Base-by-base conservation (phyloP, 495 filamentous ascomycete species). In the Neurospora cerealis region DNA sequence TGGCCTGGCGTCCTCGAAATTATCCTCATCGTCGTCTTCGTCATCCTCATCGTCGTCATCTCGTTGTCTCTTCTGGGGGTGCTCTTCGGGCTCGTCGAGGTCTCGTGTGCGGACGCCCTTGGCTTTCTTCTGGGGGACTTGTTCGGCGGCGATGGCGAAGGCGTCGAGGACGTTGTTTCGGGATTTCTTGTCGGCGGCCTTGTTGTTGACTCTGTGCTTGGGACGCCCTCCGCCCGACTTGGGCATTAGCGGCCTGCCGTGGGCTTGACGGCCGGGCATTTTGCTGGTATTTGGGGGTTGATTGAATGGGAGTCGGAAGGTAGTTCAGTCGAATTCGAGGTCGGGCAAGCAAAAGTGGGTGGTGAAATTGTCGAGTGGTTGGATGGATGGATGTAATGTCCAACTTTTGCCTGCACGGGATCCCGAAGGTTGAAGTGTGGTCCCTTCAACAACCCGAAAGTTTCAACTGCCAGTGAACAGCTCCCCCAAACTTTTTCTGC, bases 71-170 rank as follows among this genome's bases (percentile, higher is more conserved):
- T 86, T 86, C 9, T 78, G 78, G 71, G 66, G 74, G 72, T 74
- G 79, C 42, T 79, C 77, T 10, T 77, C 75, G 1, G 81, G 73
- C 10, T 80, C 80, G 17, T 87, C 84, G 9, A 87, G 77, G 69
- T 85, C 82, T 71, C 85, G 82, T 38, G 79, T 80, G 21, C 85
- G 81, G 8, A 85, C 81, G 28, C 83, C 84, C 48, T 79, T 83
- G 62, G 79, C 78, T 32, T 75, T 75, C 46, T 76, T 76, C 4
- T 80, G 78, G 46, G 82, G 78, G 19, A 83, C 84, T 72, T 92
- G 82, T 54, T 89, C 85, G 46, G 90, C 89, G 42, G 96, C 96
- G 77, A 96, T 93, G 46, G 95, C 86, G 75, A 97, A 92, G 40
- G 96, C 96, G 79, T 98, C 89, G 42, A 96, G 86, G 7, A 88